Conservation (phyloP, 1,139 yeast genomes). For the Yamadazyma buinensis region DNA sequence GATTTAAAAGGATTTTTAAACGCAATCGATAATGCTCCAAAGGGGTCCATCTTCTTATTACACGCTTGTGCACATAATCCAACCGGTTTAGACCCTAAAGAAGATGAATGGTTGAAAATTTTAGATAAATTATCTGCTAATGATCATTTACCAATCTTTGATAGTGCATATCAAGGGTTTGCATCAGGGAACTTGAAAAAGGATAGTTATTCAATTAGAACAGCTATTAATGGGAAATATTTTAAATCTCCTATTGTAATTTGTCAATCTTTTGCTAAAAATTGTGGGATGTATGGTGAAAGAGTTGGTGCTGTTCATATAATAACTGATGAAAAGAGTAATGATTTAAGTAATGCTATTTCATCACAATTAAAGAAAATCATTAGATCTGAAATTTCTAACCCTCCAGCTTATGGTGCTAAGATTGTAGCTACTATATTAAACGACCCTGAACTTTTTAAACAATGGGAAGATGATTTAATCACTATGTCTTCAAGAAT, state of each 20-base stretch:
- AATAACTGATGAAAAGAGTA: conserved; percentile 45
- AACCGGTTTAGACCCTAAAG: conserved; percentile 48
- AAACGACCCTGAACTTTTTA: conserved; percentile 56
- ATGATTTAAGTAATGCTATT: conserved; percentile 44
- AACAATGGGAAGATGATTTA: conserved; percentile 86
- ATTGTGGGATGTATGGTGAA: conserved; percentile 97
- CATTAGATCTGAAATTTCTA: conserved; percentile 82
- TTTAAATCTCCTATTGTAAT: conserved; percentile 54
- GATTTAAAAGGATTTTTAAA: conserved; percentile 66
- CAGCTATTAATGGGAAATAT: conserved; percentile 56
- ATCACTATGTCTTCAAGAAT: conserved; percentile 87
- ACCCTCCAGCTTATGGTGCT: conserved; percentile 96
- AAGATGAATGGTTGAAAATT: conserved; percentile 38
- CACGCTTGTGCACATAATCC: conserved; percentile 54
- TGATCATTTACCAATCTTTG: conserved; percentile 42
- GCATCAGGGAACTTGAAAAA: conserved; percentile 69
- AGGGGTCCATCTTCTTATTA: conserved; percentile 65
- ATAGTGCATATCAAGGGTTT: conserved; percentile 48
- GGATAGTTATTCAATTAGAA: conserved; percentile 86
- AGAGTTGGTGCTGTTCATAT: conserved; percentile 92
- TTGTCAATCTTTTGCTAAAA: conserved; percentile 97
- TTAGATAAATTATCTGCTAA: conserved; percentile 36
- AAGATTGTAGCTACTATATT: conserved; percentile 81
- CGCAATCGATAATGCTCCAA: conserved; percentile 68
- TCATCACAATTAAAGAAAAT: conserved; percentile 74